A percentile compares a stretch with the other conserved stretches of the same genome.
phyloP scores from a whole-genome alignment of 768 basidiomycete species.

The Nidularia pulvinata region DNA sequence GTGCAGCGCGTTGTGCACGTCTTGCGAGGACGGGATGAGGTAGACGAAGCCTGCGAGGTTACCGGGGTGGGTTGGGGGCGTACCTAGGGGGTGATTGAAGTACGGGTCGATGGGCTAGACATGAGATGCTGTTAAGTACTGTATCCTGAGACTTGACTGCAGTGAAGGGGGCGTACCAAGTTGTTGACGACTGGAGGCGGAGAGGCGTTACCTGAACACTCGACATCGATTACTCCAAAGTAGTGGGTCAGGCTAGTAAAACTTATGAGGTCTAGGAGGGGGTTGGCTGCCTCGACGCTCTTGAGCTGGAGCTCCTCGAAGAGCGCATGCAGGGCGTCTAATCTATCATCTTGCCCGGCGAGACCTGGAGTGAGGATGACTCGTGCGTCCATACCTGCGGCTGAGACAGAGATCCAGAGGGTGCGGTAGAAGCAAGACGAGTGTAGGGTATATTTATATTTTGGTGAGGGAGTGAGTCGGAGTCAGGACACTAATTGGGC shows the following conservation, averaged over 20 bases:
- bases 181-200: too few species aligned
- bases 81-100: background rate
- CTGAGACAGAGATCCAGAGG: background rate
- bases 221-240: constrained; percentile 37
- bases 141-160: too few species aligned
- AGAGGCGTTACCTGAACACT: too few species aligned
- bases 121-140: too few species aligned
- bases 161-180: too few species aligned
- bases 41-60: constrained; percentile 40
- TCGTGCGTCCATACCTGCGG: background rate
- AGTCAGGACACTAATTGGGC: too few species aligned
- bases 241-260: constrained; percentile 33
- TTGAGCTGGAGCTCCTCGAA: constrained; percentile 40
- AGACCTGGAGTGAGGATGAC: background rate
- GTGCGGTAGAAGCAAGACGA: background rate
- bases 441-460: background rate
- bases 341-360: constrained; percentile 31
- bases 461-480: too few species aligned
- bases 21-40: constrained; percentile 25
- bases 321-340: constrained; percentile 27
- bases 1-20: constrained; percentile 22
- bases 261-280: constrained; percentile 34
- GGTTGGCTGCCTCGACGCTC: constrained; percentile 36
- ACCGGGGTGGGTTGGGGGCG: background rate
- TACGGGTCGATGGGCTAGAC: too few species aligned